phyloP scores from a whole-genome alignment of 345 rosid genomes.

The Sonneratia alba region DNA sequence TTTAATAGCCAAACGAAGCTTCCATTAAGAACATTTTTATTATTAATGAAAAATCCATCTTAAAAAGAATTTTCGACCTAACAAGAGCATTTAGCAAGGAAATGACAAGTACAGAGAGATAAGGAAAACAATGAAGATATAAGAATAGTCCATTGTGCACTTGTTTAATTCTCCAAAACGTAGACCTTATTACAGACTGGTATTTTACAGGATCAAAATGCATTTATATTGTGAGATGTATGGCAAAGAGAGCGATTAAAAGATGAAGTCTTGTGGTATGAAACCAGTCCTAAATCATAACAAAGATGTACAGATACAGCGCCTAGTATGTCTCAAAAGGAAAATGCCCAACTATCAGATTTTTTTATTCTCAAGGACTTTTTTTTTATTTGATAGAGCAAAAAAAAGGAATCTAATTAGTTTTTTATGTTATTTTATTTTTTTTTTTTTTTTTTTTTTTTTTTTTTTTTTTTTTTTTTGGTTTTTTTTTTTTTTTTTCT shows the following conservation, averaged over 20 bases:
- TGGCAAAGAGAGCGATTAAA: background rate
- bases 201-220: background rate
- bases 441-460: too few species aligned
- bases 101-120: background rate
- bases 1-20: background rate
- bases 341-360: background rate
- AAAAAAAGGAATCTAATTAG: background rate
- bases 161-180: background rate
- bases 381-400: background rate
- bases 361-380: background rate
- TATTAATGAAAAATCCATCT: background rate
- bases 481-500: too few species aligned
- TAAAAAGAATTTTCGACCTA: background rate
- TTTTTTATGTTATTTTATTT: background rate
- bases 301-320: background rate
- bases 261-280: background rate
- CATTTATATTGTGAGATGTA: background rate
- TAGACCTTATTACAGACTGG: background rate
- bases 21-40: background rate
- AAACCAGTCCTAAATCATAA: background rate
- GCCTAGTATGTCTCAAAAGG: background rate
- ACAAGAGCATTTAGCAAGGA: background rate
- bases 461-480: too few species aligned
- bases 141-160: background rate
- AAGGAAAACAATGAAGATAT: background rate